Base-by-base conservation (phyloP, 495 filamentous ascomycete genomes). In the Aspergillus carlsbadensis region DNA sequence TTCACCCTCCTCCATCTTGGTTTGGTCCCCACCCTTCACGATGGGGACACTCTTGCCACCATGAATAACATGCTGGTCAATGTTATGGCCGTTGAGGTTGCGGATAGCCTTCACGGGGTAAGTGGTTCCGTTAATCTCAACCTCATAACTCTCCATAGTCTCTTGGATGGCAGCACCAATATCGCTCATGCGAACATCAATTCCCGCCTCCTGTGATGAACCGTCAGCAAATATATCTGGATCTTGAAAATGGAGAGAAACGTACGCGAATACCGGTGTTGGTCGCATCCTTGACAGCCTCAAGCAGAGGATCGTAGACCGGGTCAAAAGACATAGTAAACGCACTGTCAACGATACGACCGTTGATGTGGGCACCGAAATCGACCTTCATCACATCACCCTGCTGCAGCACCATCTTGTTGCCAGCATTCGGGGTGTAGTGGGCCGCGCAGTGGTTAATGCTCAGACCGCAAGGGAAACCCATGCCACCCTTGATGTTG, bases 1-100 rank as follows among this genome's bases (percentile, higher is more conserved):
- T 65, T 96, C 92, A 20, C 91, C 91, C 70, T 96, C 92, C 77
- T 96, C 92, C 92, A 96, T 96, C 75, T 89, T 92, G 33, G 89
- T 92, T 62, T 81, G 79, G 61, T 92, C 87, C 52, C 76, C 78
- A 53, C 80, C 83, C 77, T 95, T 95, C 26, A 96, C 88, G 60
- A 96, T 93, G 6, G 92, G 92, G 34, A 96, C 87, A 70, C 87
- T 91, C 80, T 96, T 96, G 36, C 78, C 81, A 52, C 92, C 91
- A 71, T 96, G 92, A 60, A 96, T 96, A 63, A 86, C 81, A 74
- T 89, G 92, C 54, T 84, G 92, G 21, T 85, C 73, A 72, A 96
- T 96, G 60, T 87, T 90, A 74, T 96, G 92, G 10, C 92, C 92
- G 70, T 88, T 95, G 21, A 96, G 79, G 76, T 92, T 94, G 48